phyloP scores from a whole-genome alignment of 192 early-diverging fungal genomes.

The Spinellus fusiger region DNA sequence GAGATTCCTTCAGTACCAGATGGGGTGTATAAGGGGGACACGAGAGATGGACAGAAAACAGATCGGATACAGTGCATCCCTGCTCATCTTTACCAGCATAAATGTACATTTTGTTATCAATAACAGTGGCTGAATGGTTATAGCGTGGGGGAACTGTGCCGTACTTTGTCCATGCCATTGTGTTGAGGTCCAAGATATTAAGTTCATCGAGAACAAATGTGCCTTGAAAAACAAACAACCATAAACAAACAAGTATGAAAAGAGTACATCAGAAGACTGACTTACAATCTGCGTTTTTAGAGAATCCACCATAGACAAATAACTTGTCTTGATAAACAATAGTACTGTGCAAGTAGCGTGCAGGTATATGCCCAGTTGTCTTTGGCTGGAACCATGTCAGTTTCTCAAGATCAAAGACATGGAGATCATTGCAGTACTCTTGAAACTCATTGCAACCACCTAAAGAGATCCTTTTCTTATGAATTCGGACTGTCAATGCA shows the following conservation, averaged over 20 bases:
- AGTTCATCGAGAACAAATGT: slow-evolving; percentile 48
- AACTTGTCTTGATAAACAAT: slow-evolving; percentile 58
- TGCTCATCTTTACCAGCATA: slow-evolving; percentile 53
- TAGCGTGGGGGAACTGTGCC: slow-evolving; percentile 43
- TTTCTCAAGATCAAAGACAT: slow-evolving; percentile 50
- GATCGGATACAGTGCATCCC: slow-evolving; percentile 44
- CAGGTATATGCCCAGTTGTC: slow-evolving; percentile 41
- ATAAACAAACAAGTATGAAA: neutral
- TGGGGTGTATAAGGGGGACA: slow-evolving; percentile 33
- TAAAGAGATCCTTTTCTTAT: neutral
- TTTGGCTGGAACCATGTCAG: slow-evolving; percentile 52
- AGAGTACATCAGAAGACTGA: neutral
- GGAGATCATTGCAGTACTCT: slow-evolving; percentile 55
- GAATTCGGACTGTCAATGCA: neutral
- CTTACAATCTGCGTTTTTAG: slow-evolving; percentile 52
- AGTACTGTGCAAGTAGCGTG: slow-evolving; percentile 51
- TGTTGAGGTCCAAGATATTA: slow-evolving; percentile 51
- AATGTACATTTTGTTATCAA: slow-evolving; percentile 50
- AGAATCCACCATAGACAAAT: slow-evolving; percentile 55
- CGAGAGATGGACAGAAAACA: slow-evolving; percentile 46
- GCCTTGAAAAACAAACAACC: slow-evolving; percentile 13
- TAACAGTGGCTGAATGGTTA: slow-evolving; percentile 50
- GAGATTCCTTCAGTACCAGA: slow-evolving; percentile 26
- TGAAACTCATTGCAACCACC: slow-evolving; percentile 47
- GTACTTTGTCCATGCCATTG: slow-evolving; percentile 48